phyloP scores from a whole-genome alignment of 495 filamentous ascomycete species.

The Antarctomyces pellizariae region DNA sequence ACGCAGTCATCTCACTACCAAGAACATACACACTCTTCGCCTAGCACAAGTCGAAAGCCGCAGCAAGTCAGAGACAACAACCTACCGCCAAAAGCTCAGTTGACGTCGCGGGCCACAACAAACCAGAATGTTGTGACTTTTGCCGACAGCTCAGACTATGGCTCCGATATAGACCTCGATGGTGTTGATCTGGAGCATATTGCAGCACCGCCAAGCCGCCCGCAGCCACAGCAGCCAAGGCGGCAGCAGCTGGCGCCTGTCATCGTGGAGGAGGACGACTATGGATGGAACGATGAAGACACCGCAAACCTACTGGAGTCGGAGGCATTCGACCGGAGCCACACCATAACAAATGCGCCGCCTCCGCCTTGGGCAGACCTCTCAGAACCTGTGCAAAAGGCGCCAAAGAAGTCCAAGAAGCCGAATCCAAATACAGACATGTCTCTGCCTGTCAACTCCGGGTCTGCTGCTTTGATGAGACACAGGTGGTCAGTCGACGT shows the following conservation, averaged over 20 bases:
- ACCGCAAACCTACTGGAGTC: neutral
- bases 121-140: neutral
- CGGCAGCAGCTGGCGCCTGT: too few species aligned
- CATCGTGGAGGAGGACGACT: slow-evolving; percentile 10
- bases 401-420: slow-evolving; percentile 11
- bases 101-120: too few species aligned
- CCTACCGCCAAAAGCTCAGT: too few species aligned
- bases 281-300: slow-evolving; percentile 4
- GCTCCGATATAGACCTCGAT: too few species aligned
- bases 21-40: too few species aligned
- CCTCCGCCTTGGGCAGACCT: neutral
- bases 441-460: slow-evolving; percentile 14
- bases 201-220: too few species aligned
- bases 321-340: neutral
- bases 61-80: too few species aligned
- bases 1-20: too few species aligned
- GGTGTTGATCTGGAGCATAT: too few species aligned
- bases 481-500: slow-evolving; percentile 75
- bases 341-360: neutral
- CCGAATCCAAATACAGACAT: slow-evolving; percentile 14
- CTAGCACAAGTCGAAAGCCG: too few species aligned
- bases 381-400: neutral
- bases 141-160: too few species aligned
- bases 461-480: slow-evolving; percentile 17
- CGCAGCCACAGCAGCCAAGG: too few species aligned